Conservation (phyloP, 1,284 basidiomycete genomes). For the Irpex lacteus region DNA sequence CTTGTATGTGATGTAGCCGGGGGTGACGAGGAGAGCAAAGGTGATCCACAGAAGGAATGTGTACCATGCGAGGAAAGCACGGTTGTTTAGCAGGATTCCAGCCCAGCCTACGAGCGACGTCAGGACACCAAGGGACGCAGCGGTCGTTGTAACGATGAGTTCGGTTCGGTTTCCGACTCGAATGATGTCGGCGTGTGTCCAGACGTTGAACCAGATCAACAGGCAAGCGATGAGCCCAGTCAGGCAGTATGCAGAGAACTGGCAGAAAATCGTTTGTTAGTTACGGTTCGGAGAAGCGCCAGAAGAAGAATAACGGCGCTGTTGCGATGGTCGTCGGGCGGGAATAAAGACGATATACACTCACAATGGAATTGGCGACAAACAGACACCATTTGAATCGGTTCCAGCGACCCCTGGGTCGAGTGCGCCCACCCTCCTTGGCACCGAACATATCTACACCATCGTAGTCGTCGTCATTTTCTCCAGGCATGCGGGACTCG, state of each 20-base stretch:
- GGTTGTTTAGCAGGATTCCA: conserved; percentile 64
- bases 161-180: conserved; percentile 53
- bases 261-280: conserved; percentile 3
- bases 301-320: conserved; percentile 4
- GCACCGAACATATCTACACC: conserved; percentile 39
- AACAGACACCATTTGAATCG: conserved; percentile 62
- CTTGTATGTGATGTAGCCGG: conserved; percentile 64
- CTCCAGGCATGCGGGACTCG: conserved; percentile 48
- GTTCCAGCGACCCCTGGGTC: conserved; percentile 52
- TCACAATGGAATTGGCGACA: conserved; percentile 45
- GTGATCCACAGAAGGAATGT: conserved; percentile 56
- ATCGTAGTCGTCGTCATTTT: conserved; percentile 52
- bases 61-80: conserved; percentile 60
- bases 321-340: not conserved
- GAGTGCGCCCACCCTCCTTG: conserved; percentile 37
- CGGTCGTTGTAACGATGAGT: conserved; percentile 57
- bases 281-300: not conserved
- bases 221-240: conserved; percentile 48
- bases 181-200: conserved; percentile 53
- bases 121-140: conserved; percentile 43
- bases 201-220: conserved; percentile 62
- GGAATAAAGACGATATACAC: conserved; percentile 24
- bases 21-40: conserved; percentile 54
- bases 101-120: conserved; percentile 60
- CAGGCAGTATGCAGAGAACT: conserved; percentile 53